These are phyloP conservation scores for Stachybotrys elegans DNA, from an alignment of 2,329 filamentous ascomycete species.

Conservation along the genomic window DNA sequence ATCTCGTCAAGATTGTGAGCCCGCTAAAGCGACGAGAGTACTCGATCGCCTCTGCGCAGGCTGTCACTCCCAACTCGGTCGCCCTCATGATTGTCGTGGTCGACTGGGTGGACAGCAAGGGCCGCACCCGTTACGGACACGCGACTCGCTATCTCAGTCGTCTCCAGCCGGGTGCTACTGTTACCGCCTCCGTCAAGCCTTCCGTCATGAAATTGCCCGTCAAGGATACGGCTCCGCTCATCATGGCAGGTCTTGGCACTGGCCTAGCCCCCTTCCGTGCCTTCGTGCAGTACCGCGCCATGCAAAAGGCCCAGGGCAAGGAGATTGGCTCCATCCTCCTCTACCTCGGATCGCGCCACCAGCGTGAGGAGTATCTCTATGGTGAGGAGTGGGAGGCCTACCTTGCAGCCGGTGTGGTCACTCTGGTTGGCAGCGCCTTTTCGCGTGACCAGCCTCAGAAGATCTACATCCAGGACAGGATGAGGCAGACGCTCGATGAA, in stretches of 20 bases:
- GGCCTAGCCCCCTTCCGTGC: conserved; percentile 98
- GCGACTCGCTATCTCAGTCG: conserved; percentile 83
- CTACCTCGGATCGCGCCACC: conserved; percentile 95
- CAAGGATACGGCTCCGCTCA: conserved; percentile 83
- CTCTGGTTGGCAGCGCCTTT: conserved; percentile 87
- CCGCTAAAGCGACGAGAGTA: conserved; percentile 97
- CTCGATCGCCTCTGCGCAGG: conserved; percentile 97
- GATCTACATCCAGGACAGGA: conserved; percentile 98
- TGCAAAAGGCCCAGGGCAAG: conserved; percentile 96
- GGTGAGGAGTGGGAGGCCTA: conserved; percentile 99
- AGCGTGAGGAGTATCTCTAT: conserved; percentile 97
- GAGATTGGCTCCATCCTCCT: conserved; percentile 88
- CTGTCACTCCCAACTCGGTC: conserved; percentile 84
- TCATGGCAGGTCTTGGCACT: conserved; percentile 98
- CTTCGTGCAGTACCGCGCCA: conserved; percentile 95
- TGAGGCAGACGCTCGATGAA: conserved; percentile 79
- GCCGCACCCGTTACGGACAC: conserved; percentile 86
- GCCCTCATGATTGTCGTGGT: conserved; percentile 96
- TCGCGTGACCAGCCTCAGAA: conserved; percentile 95
- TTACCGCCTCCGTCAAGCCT: conserved; percentile 93
- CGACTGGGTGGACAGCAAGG: conserved; percentile 84
- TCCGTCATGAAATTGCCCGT: conserved; percentile 98
- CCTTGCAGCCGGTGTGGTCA: conserved; percentile 90
- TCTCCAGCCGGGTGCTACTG: conserved; percentile 67
- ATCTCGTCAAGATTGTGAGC: conserved; percentile 79